These are phyloP conservation scores for Penicillium coffeae DNA, from an alignment of 495 filamentous ascomycete species.

Conservation along the genomic window DNA sequence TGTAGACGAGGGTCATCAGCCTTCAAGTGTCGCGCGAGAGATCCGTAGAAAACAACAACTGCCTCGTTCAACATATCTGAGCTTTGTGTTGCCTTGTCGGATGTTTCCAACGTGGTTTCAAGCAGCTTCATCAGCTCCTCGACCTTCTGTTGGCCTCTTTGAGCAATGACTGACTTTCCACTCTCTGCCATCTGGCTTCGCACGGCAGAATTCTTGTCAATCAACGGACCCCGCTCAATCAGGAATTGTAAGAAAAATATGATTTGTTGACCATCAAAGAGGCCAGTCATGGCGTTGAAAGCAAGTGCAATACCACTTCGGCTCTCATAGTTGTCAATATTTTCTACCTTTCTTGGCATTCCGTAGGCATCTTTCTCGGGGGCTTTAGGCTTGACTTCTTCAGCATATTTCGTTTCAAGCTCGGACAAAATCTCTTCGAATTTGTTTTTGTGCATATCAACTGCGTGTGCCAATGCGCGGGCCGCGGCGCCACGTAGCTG, in stretches of 20 bases:
- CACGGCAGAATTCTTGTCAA: conserved; percentile 72
- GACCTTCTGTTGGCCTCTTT: conserved; percentile 72
- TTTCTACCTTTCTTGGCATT: conserved; percentile 81
- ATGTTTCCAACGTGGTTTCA: conserved; percentile 75
- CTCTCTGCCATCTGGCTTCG: conserved; percentile 91
- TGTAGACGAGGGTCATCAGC: conserved; percentile 79
- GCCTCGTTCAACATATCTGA: conserved; percentile 91
- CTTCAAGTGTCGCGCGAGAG: conserved; percentile 81
- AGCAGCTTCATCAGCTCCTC: conserved; percentile 91
- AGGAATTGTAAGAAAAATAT: conserved; percentile 78
- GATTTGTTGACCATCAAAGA: conserved; percentile 64
- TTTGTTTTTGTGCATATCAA: conserved; percentile 52
- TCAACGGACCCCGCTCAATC: conserved; percentile 77
- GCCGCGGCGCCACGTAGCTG: conserved; percentile 83
- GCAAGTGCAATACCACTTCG: conserved; percentile 84
- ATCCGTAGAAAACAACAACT: conserved; percentile 94
- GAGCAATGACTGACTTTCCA: conserved; percentile 72
- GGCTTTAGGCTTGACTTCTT: conserved; percentile 73
- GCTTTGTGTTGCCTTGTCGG: conserved; percentile 71
- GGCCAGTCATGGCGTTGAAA: conserved; percentile 70
- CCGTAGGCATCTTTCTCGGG: conserved; percentile 87
- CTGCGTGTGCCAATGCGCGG: conserved; percentile 69
- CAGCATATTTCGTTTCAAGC: conserved; percentile 65
- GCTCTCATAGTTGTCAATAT: conserved; percentile 83
- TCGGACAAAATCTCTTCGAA: conserved; percentile 57